Evolutionary conservation across 768 basidiomycete genomes (phyloP), one percentile per base, ranked within the genome.

Genomic region (Leccinum arenicola): DNA sequence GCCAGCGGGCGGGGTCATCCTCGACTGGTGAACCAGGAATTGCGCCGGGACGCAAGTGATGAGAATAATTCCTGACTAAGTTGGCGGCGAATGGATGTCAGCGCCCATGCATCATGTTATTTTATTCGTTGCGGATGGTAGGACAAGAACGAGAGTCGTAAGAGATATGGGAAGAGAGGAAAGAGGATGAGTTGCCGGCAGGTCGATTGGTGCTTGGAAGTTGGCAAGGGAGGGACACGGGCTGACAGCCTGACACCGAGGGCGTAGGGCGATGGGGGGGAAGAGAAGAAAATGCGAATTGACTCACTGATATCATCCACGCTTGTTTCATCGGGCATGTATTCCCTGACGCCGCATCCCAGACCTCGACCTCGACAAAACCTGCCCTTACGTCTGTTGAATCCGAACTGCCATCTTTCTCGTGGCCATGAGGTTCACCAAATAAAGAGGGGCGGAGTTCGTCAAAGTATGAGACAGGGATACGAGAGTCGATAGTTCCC

Each of bases 51-150:
- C 84, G 73, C 65, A 96, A 82, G 75, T 95, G 88, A 15, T 93
- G 93, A 48, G 90, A 90, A 72, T 95, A 95, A 70, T 95, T 94
- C 80, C 84, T 82, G 80, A 93, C 91, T 90, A 95, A 78, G 82
- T 93, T 92, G 67, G 80, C 82, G 74, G 82, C 82, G 83, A 95
- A 93, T 95, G 78, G 69, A 76, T 61, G 78, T 89, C 84, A 90
- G 88, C 85, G 82, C 83, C 80, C 82, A 80, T 55, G 33, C 59
- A 60, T 64, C 52, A 62, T 66, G 62, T 64, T 57, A 59, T 62
- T 61, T 66, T 63, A 66, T 67, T 56, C 27, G 59, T 64, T 58
- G 63, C 60, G 54, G 64, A 60, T 58, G 59, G 35, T 62, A 61
- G 63, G 63, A 60, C 64, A 72, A 62, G 65, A 77, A 74, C 76